These are phyloP conservation scores for Cyamopsis tetragonoloba DNA, from an alignment of 306 rosid species.

Conservation along the genomic window DNA sequence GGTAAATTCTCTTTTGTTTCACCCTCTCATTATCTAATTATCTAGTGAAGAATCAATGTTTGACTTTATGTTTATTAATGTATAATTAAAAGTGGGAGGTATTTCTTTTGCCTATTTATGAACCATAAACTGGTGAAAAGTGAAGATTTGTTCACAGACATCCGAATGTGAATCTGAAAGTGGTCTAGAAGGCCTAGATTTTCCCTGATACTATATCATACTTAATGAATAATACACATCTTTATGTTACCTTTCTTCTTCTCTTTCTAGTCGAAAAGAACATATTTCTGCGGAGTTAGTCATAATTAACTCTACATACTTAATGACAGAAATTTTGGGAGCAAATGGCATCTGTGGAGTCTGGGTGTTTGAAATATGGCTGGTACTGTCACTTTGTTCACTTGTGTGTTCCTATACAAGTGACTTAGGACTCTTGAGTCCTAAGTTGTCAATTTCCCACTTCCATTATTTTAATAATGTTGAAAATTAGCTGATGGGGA, in stretches of 20 bases:
- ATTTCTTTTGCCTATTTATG: background rate
- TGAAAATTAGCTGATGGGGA: too few species aligned
- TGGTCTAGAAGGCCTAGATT: background rate
- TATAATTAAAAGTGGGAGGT: background rate
- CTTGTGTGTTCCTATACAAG: background rate
- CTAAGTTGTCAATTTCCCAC: background rate
- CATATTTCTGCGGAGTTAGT: background rate
- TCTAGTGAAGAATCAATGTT: background rate
- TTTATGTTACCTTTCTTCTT: background rate
- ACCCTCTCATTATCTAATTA: background rate
- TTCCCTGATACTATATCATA: background rate
- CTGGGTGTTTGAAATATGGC: conserved; percentile 13
- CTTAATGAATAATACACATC: background rate
- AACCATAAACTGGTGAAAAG: background rate
- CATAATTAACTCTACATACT: background rate
- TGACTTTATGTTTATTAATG: background rate
- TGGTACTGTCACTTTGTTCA: background rate
- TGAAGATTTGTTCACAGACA: background rate
- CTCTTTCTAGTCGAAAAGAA: background rate
- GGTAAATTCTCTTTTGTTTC: conserved; percentile 45
- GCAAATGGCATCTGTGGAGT: background rate
- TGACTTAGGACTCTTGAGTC: background rate
- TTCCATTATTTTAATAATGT: background rate
- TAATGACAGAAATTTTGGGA: conserved; percentile 2
- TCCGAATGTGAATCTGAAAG: background rate